Evolutionary conservation across 78 protist genomes (phyloP).

Genomic region (Chrysochromulina tobinii): DNA sequence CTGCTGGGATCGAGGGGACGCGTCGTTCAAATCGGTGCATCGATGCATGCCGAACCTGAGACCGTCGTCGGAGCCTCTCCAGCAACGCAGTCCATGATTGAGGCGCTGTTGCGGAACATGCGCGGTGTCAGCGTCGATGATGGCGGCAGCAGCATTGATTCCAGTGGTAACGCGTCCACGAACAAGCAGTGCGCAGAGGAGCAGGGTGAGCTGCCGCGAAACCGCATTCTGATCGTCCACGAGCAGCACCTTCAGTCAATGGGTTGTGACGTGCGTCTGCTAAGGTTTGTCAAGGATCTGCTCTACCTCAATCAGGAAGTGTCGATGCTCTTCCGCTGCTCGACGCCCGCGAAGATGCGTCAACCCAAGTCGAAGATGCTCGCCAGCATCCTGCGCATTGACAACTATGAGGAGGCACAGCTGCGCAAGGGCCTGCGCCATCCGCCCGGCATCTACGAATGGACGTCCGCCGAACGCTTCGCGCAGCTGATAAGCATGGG

Average conservation of each 20-base stretch:
- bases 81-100: neutral
- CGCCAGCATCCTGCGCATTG: neutral
- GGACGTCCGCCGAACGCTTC: neutral
- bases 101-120: neutral
- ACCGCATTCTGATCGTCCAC: neutral
- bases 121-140: neutral
- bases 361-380: neutral
- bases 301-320: conserved; percentile 2
- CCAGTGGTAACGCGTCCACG: neutral
- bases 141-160: neutral
- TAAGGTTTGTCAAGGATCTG: neutral
- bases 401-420: neutral
- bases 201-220: neutral
- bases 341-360: neutral
- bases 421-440: conserved; percentile 2
- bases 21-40: no score
- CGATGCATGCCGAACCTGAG: neutral
- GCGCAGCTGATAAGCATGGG: neutral
- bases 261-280: conserved; percentile 15
- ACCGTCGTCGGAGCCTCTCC: neutral
- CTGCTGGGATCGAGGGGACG: no score
- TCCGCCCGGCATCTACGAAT: neutral
- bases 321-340: neutral
- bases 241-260: conserved; percentile 17
- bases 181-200: neutral